phyloP scores from a whole-genome alignment of 768 basidiomycete species.

The Dacryopinax primogenitus region DNA sequence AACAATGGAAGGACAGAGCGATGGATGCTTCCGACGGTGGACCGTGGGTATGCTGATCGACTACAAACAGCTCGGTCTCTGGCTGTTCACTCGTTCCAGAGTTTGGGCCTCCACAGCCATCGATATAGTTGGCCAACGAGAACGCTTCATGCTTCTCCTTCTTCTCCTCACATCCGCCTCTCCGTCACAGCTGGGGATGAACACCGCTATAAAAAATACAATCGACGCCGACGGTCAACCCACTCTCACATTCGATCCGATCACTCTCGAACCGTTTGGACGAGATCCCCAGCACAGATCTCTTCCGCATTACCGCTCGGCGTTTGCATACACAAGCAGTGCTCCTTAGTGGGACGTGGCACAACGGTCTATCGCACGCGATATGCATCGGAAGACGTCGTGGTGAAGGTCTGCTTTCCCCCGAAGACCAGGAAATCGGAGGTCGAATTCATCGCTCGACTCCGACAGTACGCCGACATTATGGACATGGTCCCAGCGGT shows the following conservation, averaged over 20 bases:
- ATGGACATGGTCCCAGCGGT: neutral
- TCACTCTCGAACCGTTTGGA: neutral
- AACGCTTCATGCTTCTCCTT: neutral
- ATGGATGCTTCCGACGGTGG: neutral
- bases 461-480: neutral
- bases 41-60: neutral
- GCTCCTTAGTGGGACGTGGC: neutral
- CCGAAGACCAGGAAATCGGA: neutral
- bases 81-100: neutral
- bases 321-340: neutral
- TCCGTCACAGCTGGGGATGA: neutral
- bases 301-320: neutral
- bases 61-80: neutral
- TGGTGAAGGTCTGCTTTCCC: neutral
- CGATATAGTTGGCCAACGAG: neutral
- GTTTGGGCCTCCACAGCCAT: neutral
- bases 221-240: neutral
- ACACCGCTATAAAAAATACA: neutral
- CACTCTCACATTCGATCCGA: neutral
- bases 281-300: neutral
- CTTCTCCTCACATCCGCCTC: neutral
- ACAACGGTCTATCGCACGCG: neutral
- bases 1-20: neutral
- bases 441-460: neutral
- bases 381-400: neutral